Conservation (phyloP, 495 filamentous ascomycete species). For the Neurospora sp. region DNA sequence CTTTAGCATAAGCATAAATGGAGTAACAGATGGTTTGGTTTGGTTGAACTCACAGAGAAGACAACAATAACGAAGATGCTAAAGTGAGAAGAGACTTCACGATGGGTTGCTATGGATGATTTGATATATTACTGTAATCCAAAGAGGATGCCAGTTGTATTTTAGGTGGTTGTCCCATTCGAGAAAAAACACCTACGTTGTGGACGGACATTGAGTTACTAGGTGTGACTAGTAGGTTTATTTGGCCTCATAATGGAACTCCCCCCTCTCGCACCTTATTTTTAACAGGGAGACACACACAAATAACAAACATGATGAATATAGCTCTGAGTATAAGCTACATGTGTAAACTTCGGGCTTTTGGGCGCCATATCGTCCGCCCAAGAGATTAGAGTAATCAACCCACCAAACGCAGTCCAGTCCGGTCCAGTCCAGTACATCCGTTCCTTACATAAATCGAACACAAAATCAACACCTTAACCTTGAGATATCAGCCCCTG, state of each 20-base stretch:
- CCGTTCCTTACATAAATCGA: neutral
- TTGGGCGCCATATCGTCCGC: neutral
- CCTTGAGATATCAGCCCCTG: neutral
- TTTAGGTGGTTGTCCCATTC: too few species aligned
- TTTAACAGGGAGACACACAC: neutral
- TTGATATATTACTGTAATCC: too few species aligned
- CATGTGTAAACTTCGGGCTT: neutral
- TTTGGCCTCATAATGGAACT: too few species aligned
- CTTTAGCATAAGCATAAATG: neutral
- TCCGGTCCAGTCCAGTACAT: neutral
- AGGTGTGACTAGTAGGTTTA: too few species aligned
- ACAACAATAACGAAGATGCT: neutral
- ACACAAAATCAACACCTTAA: neutral
- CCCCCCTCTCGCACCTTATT: too few species aligned
- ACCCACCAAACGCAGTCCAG: neutral
- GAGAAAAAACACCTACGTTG: too few species aligned
- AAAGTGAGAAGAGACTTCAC: too few species aligned
- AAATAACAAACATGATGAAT: neutral
- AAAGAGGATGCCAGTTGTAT: too few species aligned
- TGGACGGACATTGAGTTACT: too few species aligned
- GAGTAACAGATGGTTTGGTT: neutral
- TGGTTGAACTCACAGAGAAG: neutral
- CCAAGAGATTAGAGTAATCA: neutral
- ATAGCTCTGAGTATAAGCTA: neutral
- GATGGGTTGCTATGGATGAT: too few species aligned